phyloP scores from a whole-genome alignment of 169 alveolate genomes.

The Cryptosporidium felis region DNA sequence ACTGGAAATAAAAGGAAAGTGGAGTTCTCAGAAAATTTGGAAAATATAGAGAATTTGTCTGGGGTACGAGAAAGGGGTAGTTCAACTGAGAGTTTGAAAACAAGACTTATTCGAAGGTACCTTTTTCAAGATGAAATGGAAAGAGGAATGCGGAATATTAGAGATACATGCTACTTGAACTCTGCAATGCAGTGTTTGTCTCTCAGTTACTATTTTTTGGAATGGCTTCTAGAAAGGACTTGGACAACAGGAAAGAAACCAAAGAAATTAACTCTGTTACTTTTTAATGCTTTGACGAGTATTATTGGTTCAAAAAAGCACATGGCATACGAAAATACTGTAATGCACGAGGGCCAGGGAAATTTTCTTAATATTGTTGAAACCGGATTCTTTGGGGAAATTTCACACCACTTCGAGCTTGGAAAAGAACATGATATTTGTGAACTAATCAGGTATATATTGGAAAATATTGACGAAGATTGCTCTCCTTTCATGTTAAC shows the following conservation, averaged over 20 bases:
- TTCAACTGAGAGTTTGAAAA: too few relatives aligned
- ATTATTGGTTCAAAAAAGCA: not conserved
- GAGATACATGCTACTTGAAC: conserved; percentile 71
- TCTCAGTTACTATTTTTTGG: conserved; percentile 7
- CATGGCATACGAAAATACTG: not conserved
- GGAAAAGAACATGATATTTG: conserved; percentile 58
- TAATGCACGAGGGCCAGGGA: too few relatives aligned
- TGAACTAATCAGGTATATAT: conserved; percentile 49
- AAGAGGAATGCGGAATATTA: conserved; percentile 33
- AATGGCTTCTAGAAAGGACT: conserved; percentile 28
- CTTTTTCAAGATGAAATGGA: not conserved
- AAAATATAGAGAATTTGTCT: not conserved
- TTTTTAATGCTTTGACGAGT: not conserved
- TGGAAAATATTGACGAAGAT: not conserved
- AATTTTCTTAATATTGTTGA: too few relatives aligned
- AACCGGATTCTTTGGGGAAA: not conserved
- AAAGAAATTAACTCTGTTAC: not conserved
- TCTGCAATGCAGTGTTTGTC: conserved; percentile 69
- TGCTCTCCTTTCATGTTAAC: not conserved
- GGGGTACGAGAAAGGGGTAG: too few relatives aligned
- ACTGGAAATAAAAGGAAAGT: not conserved
- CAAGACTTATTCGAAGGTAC: not conserved
- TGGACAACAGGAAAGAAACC: too few relatives aligned
- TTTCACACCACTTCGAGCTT: conserved; percentile 1
- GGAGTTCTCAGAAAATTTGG: not conserved